phyloP scores from a whole-genome alignment of 2,329 filamentous ascomycete genomes.

The Anthostomella pinea region DNA sequence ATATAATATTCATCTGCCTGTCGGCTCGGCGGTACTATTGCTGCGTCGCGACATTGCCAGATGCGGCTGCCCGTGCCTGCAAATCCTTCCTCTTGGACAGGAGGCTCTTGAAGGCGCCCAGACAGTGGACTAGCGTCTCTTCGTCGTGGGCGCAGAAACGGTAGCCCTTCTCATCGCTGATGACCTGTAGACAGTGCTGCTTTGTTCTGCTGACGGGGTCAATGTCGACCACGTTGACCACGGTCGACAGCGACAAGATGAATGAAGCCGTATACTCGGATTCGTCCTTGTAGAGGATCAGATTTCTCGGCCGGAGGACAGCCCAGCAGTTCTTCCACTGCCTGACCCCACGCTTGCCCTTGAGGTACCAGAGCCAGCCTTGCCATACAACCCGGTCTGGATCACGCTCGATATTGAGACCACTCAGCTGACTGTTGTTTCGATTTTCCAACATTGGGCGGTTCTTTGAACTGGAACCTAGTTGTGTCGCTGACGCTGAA shows the following conservation, averaged over 20 bases:
- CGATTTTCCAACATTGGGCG: constrained; percentile 40
- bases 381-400: constrained; percentile 92
- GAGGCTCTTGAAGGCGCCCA: constrained; percentile 88
- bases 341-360: constrained; percentile 75
- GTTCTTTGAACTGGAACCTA: constrained; percentile 25
- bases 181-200: constrained; percentile 83
- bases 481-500: constrained; percentile 28
- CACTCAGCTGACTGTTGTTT: constrained; percentile 64
- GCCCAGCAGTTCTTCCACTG: constrained; percentile 97
- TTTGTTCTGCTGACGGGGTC: constrained; percentile 85
- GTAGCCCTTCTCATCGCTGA: constrained; percentile 85
- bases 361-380: constrained; percentile 82
- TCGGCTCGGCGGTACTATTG: constrained; percentile 1
- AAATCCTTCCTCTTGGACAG: constrained; percentile 67
- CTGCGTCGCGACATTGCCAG: constrained; percentile 16
- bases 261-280: constrained; percentile 83
- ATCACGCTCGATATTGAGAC: constrained; percentile 56
- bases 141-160: constrained; percentile 77
- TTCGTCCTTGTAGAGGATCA: constrained; percentile 92
- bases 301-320: constrained; percentile 78
- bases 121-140: constrained; percentile 75
- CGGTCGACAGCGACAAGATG: constrained; percentile 72
- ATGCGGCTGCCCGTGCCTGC: constrained; percentile 46
- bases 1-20: constrained; percentile 1
- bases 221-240: constrained; percentile 90